A percentile compares a stretch with the other conserved stretches of the same genome.
Evolutionary conservation across 2,329 filamentous ascomycete genomes (phyloP).

Genomic region (Exophiala sp.): DNA sequence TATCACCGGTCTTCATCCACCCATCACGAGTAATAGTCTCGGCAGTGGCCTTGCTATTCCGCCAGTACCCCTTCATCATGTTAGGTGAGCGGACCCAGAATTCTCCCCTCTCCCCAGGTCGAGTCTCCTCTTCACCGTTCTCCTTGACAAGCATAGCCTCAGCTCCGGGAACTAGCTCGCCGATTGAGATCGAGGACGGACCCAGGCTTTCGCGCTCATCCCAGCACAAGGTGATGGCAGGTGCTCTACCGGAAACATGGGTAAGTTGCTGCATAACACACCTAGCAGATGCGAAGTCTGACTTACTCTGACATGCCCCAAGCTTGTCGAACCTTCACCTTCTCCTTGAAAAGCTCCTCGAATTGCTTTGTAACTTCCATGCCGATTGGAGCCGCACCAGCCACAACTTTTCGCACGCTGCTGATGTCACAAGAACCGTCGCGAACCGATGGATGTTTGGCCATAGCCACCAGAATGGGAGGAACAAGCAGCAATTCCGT

Average conservation of each 20-base stretch:
- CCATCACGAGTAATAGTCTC: conserved; percentile 75
- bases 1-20: conserved; percentile 97
- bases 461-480: conserved; percentile 45
- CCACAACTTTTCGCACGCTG: conserved; percentile 8
- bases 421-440: conserved; percentile 8
- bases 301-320: conserved; percentile 83
- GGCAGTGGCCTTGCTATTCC: conserved; percentile 79
- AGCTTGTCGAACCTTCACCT: conserved; percentile 52
- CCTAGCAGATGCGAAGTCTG: neutral
- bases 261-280: neutral
- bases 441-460: conserved; percentile 10
- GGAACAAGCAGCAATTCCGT: conserved; percentile 56
- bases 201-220: conserved; percentile 53
- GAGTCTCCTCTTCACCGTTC: conserved; percentile 67
- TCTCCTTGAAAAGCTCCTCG: conserved; percentile 42
- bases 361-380: conserved; percentile 52
- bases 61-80: conserved; percentile 74
- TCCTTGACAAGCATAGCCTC: conserved; percentile 64
- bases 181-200: conserved; percentile 61
- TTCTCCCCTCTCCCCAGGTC: conserved; percentile 73
- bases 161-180: conserved; percentile 62
- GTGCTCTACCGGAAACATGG: conserved; percentile 3
- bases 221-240: conserved; percentile 59
- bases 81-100: conserved; percentile 79
- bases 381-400: conserved; percentile 52